phyloP scores from a whole-genome alignment of 202 grass and related monocot genomes.

The Schoenoplectus tabernaemontani region DNA sequence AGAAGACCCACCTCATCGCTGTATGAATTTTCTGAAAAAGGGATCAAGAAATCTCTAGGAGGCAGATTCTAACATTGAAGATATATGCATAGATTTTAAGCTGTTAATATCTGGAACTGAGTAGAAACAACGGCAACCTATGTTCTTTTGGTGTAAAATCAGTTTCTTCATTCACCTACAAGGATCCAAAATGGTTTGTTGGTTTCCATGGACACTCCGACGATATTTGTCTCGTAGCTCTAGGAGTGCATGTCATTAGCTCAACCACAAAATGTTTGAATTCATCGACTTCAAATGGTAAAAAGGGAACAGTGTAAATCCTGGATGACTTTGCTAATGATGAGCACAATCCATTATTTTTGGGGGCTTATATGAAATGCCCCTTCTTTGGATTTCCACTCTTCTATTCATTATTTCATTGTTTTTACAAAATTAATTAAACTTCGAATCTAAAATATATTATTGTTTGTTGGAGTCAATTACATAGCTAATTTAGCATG shows the following conservation, averaged over 20 bases:
- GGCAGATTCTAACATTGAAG: background rate
- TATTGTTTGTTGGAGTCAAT: no score
- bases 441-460: no score
- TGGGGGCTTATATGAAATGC: no score
- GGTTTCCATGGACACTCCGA: slow-evolving; percentile 10
- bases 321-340: background rate
- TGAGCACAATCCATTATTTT: no score
- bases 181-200: background rate
- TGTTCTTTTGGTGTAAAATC: slow-evolving; percentile 1
- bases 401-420: no score
- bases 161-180: slow-evolving; percentile 14
- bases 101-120: background rate
- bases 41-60: no score
- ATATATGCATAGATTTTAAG: background rate
- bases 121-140: slow-evolving; percentile 8
- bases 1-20: background rate
- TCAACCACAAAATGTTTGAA: background rate
- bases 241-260: slow-evolving; percentile 24
- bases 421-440: no score
- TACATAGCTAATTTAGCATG: no score
- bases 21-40: background rate
- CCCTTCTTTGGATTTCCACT: no score
- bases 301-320: background rate
- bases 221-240: background rate
- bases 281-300: slow-evolving; percentile 1